Evolutionary conservation across 2,329 filamentous ascomycete species (phyloP).

Genomic region (Fusarium veterinarium): DNA sequence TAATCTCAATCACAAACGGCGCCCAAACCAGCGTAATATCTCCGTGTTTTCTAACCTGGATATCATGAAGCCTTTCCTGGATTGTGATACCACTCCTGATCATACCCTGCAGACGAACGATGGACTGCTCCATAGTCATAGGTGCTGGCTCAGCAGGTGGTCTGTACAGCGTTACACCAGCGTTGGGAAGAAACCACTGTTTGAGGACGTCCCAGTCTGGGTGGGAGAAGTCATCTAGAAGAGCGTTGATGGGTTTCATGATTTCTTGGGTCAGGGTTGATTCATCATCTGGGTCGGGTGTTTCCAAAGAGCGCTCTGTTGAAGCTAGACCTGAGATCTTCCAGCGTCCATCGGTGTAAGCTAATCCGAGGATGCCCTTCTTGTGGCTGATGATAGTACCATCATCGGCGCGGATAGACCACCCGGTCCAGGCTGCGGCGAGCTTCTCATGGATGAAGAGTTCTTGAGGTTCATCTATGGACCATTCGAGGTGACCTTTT

Average conservation of each 20-base stretch:
- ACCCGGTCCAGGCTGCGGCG: slow-evolving; percentile 1
- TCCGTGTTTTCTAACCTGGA: background rate
- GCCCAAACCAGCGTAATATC: slow-evolving; percentile 25
- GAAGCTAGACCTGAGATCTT: slow-evolving; percentile 11
- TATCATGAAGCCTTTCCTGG: slow-evolving; percentile 9
- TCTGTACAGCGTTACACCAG: slow-evolving; percentile 4
- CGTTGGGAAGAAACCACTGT: slow-evolving; percentile 11
- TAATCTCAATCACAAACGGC: slow-evolving; percentile 23
- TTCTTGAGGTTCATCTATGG: slow-evolving; percentile 7
- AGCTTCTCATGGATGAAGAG: background rate
- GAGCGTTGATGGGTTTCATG: slow-evolving; percentile 14
- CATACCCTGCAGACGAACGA: slow-evolving; percentile 12
- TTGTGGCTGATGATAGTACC: background rate
- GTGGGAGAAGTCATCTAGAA: slow-evolving; percentile 13
- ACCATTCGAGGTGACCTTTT: background rate
- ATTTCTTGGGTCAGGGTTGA: background rate
- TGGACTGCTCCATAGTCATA: slow-evolving; percentile 28
- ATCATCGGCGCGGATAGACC: background rate
- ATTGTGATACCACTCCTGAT: background rate
- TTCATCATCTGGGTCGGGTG: background rate
- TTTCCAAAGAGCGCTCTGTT: background rate
- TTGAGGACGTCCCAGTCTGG: slow-evolving; percentile 16
- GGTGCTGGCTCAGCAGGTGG: background rate
- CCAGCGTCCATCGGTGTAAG: slow-evolving; percentile 3
- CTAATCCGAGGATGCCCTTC: slow-evolving; percentile 10